Evolutionary conservation across 352 stramenopile species (phyloP).

Genomic region (Globisporangium okanoganense): DNA sequence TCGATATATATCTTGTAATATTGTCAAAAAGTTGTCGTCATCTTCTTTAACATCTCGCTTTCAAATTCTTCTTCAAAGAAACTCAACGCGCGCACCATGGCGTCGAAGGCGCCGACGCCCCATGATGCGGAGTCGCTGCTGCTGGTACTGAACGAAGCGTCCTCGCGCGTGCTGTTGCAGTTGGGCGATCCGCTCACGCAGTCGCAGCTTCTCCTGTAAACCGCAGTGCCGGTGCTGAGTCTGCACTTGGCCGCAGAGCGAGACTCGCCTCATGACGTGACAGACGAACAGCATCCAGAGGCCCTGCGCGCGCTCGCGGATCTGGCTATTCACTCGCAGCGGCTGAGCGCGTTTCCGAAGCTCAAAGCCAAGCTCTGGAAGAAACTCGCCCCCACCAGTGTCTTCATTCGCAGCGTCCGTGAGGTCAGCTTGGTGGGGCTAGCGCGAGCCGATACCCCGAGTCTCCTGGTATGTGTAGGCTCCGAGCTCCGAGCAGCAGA

Average conservation of each 20-base stretch:
- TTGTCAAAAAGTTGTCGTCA: too few species aligned
- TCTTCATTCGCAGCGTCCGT: background rate
- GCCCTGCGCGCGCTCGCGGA: background rate
- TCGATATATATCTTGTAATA: too few species aligned
- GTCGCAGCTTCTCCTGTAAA: background rate
- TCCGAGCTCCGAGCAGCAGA: background rate
- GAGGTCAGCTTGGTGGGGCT: background rate
- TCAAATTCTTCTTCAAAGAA: too few species aligned
- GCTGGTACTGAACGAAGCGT: background rate
- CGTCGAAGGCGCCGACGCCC: too few species aligned
- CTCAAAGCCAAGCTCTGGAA: background rate
- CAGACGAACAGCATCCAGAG: background rate
- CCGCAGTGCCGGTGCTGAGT: background rate
- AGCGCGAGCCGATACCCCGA: background rate
- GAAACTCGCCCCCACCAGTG: background rate
- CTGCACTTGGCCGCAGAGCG: background rate
- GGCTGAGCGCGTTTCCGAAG: background rate
- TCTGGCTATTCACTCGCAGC: background rate
- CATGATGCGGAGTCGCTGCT: background rate
- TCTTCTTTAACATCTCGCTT: too few species aligned
- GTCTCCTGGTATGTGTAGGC: background rate
- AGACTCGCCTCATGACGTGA: background rate
- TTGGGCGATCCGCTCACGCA: background rate
- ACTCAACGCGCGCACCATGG: too few species aligned
- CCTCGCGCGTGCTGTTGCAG: background rate